Evolutionary conservation across 257 asterid genomes (phyloP).

Genomic region (Fraxinus anomala): DNA sequence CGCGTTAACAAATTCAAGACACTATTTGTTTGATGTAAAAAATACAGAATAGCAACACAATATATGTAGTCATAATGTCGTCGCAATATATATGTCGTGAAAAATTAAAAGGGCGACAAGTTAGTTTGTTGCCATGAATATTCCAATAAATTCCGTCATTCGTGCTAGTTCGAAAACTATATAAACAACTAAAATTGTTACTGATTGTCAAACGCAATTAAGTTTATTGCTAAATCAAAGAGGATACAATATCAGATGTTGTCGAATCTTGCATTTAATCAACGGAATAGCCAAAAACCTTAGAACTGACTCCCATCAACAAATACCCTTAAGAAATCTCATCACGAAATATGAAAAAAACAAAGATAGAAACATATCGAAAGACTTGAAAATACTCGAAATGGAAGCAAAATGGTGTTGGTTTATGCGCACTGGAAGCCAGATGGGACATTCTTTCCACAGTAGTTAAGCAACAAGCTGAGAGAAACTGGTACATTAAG

Average conservation of each 20-base stretch:
- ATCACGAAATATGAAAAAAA: not conserved
- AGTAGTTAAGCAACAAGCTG: conserved; percentile 33
- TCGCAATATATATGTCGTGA: too few species aligned
- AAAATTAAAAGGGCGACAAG: too few species aligned
- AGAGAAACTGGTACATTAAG: conserved; percentile 41
- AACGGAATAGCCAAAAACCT: not conserved
- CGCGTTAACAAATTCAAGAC: too few species aligned
- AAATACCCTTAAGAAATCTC: too few species aligned
- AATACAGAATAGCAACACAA: too few species aligned
- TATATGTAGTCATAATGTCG: too few species aligned
- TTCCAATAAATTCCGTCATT: too few species aligned
- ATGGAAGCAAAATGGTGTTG: not conserved
- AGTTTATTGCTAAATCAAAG: not conserved
- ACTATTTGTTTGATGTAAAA: too few species aligned
- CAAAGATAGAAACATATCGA: not conserved
- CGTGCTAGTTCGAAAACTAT: too few species aligned
- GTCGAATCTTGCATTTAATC: not conserved
- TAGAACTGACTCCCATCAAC: not conserved
- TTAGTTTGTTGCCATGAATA: too few species aligned
- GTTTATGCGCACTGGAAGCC: conserved; percentile 25
- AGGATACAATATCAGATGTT: not conserved
- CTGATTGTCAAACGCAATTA: not conserved
- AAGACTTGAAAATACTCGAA: not conserved
- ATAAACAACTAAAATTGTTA: not conserved
- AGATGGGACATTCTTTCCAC: conserved; percentile 35